These are phyloP conservation scores for Pelargonium citronellum DNA, from an alignment of 441 rosid species.

Conservation along the genomic window DNA sequence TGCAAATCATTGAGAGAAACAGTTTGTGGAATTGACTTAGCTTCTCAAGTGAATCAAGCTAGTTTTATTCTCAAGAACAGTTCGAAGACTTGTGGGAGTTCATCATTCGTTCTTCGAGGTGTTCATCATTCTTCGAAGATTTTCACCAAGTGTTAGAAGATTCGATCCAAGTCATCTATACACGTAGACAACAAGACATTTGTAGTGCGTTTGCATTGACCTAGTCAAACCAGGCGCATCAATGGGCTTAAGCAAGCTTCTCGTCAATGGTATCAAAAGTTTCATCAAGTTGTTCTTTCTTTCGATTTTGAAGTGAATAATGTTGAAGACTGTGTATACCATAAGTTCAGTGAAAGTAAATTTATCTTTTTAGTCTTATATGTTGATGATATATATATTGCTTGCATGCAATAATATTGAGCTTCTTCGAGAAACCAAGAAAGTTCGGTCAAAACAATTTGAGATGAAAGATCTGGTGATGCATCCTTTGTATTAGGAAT, in stretches of 20 bases:
- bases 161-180: no score
- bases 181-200: no score
- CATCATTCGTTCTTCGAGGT: no score
- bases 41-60: no score
- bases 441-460: not conserved
- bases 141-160: no score
- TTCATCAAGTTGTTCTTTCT: not conserved
- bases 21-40: no score
- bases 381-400: not conserved
- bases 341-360: not conserved
- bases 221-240: no score
- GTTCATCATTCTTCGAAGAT: no score
- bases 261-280: conserved; percentile 1
- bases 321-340: conserved; percentile 5
- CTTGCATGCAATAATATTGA: not conserved
- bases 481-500: not conserved
- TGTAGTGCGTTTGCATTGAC: no score
- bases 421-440: not conserved
- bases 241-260: not conserved
- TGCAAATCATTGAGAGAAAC: no score
- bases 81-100: no score
- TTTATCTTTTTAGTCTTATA: not conserved
- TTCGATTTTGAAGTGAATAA: not conserved
- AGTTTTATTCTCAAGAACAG: no score
- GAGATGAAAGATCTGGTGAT: conserved; percentile 5